Evolutionary conservation across 495 filamentous ascomycete genomes (phyloP).

Genomic region (Penicillium taxi): DNA sequence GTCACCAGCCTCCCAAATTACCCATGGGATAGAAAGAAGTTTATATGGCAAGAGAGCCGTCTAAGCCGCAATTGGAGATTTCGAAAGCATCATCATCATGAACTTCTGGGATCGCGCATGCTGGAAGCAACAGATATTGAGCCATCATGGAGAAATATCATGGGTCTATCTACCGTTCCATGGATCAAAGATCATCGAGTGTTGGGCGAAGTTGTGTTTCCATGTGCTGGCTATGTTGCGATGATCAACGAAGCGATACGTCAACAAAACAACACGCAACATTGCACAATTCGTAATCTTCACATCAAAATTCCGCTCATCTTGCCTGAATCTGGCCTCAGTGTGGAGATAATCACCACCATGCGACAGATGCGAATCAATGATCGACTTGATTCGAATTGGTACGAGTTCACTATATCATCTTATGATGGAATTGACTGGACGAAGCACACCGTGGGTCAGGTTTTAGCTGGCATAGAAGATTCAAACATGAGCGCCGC

Average conservation of each 20-base stretch:
- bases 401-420: slow-evolving; percentile 39
- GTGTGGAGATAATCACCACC: slow-evolving; percentile 37
- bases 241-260: slow-evolving; percentile 41
- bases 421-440: slow-evolving; percentile 29
- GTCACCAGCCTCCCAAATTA: slow-evolving; percentile 40
- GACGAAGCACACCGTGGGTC: slow-evolving; percentile 36
- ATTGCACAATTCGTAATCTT: slow-evolving; percentile 2
- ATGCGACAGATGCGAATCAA: slow-evolving; percentile 27
- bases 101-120: slow-evolving; percentile 34
- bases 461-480: slow-evolving; percentile 12
- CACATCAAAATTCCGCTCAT: slow-evolving; percentile 22
- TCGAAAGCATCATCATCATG: slow-evolving; percentile 35
- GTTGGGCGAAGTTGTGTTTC: slow-evolving; percentile 31
- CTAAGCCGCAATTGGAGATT: slow-evolving; percentile 36
- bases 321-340: slow-evolving; percentile 30
- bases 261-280: slow-evolving; percentile 6
- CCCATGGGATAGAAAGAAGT: slow-evolving; percentile 37
- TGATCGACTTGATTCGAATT: slow-evolving; percentile 26
- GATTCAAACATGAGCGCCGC: not conserved
- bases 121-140: slow-evolving; percentile 33
- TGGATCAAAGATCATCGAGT: slow-evolving; percentile 45
- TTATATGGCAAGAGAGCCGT: slow-evolving; percentile 40
- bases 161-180: slow-evolving; percentile 32
- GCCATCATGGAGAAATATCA: slow-evolving; percentile 43
- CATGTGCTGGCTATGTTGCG: slow-evolving; percentile 31